A percentile compares a stretch with the other conserved stretches of the same genome.
Evolutionary conservation across 352 stramenopile species (phyloP).

Genomic region (Thalassiosira livingstoniorum): DNA sequence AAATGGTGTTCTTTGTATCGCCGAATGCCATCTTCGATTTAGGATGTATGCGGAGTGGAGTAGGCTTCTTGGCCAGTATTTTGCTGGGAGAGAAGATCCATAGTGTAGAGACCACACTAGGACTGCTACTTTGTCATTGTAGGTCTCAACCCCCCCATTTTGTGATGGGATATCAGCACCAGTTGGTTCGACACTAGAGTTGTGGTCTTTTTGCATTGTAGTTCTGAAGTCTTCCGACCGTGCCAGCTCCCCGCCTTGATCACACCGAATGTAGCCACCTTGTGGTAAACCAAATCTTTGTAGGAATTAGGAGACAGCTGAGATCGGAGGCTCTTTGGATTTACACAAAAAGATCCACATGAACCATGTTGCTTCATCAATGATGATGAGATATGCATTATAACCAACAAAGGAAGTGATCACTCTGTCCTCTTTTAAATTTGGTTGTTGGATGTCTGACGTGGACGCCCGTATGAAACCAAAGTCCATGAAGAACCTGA

Average conservation of each 20-base stretch:
- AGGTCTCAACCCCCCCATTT: not conserved
- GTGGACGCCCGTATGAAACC: constrained; percentile 17
- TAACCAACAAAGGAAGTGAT: constrained; percentile 19
- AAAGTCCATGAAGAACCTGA: constrained; percentile 9
- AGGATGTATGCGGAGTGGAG: no score
- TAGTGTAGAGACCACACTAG: not conserved
- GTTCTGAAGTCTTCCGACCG: not conserved
- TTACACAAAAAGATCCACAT: not conserved
- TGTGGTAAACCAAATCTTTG: not conserved
- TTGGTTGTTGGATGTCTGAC: not conserved
- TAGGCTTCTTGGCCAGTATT: not conserved
- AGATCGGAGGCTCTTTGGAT: not conserved
- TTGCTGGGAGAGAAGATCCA: not conserved
- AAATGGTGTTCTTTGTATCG: no score
- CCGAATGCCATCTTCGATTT: no score
- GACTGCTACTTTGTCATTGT: not conserved
- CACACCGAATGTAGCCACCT: not conserved
- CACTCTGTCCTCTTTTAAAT: not conserved
- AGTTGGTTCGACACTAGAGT: not conserved
- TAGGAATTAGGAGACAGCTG: not conserved
- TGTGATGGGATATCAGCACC: not conserved
- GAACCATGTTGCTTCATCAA: constrained; percentile 1
- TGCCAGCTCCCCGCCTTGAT: not conserved
- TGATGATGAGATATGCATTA: constrained; percentile 13
- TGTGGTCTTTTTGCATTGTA: not conserved